Evolutionary conservation across 495 filamentous ascomycete genomes (phyloP).

Genomic region (Tricharina praecox): DNA sequence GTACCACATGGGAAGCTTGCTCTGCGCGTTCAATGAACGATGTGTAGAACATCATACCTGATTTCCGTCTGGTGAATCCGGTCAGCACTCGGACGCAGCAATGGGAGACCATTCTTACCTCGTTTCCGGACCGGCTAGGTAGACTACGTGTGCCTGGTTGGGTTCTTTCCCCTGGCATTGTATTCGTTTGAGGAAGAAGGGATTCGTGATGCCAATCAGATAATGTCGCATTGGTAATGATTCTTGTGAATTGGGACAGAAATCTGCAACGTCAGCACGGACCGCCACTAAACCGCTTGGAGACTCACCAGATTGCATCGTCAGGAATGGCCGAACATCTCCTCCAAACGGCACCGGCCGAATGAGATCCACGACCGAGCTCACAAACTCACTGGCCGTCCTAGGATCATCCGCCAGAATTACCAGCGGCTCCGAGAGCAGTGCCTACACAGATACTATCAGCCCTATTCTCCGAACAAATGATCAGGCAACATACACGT

Average conservation of each 20-base stretch:
- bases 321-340: constrained; percentile 24
- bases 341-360: constrained; percentile 20
- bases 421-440: constrained; percentile 25
- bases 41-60: constrained; percentile 16
- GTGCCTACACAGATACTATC: constrained; percentile 11
- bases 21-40: constrained; percentile 20
- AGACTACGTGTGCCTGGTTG: constrained; percentile 23
- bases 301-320: constrained; percentile 23
- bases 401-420: constrained; percentile 24
- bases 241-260: constrained; percentile 23
- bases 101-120: constrained; percentile 13
- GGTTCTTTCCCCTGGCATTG: constrained; percentile 23
- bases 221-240: constrained; percentile 23
- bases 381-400: constrained; percentile 25
- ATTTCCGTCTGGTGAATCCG: constrained; percentile 14
- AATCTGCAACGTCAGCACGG: no score
- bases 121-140: constrained; percentile 21
- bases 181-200: constrained; percentile 25
- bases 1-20: constrained; percentile 15
- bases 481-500: constrained; percentile 12
- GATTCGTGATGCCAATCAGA: constrained; percentile 26
- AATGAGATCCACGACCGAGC: constrained; percentile 10
- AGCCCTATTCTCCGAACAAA: not conserved
- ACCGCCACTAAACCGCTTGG: no score
- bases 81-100: constrained; percentile 2